Evolutionary conservation across 805 yeast species (phyloP).

Genomic region (Candida tammaniensis): DNA sequence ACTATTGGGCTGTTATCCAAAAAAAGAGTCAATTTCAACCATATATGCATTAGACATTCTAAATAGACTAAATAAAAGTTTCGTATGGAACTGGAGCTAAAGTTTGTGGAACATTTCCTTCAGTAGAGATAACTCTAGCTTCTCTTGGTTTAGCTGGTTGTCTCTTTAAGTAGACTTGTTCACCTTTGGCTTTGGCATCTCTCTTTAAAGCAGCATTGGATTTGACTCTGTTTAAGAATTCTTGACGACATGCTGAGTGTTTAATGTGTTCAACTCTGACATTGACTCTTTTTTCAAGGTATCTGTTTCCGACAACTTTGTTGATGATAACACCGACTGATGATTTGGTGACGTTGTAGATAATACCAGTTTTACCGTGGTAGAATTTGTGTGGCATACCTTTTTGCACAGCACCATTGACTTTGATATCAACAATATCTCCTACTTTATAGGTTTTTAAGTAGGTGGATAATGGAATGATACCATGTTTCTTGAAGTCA

Average conservation of each 20-base stretch:
- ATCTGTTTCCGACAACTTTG: conserved; percentile 99
- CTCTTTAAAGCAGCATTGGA: conserved; percentile 87
- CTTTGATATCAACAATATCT: conserved; percentile 99
- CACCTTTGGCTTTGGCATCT: conserved; percentile 95
- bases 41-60: too few relatives aligned
- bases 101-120: conserved; percentile 87
- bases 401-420: conserved; percentile 98
- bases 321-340: conserved; percentile 97
- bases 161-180: conserved; percentile 90
- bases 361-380: conserved; percentile 99
- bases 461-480: conserved; percentile 92
- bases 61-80: conserved; percentile 98
- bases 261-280: conserved; percentile 98
- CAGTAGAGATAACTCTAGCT: conserved; percentile 79
- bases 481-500: conserved; percentile 98
- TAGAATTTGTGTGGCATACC: conserved; percentile 99
- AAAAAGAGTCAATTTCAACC: too few relatives aligned
- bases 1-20: too few relatives aligned
- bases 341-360: conserved; percentile 98
- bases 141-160: conserved; percentile 98
- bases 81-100: conserved; percentile 99
- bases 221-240: conserved; percentile 98
- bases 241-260: conserved; percentile 99
- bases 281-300: conserved; percentile 98
- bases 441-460: conserved; percentile 98